Conservation (phyloP, 371 early-diverging fungal species). For the Ecytonucleospora hepatopenaei region DNA sequence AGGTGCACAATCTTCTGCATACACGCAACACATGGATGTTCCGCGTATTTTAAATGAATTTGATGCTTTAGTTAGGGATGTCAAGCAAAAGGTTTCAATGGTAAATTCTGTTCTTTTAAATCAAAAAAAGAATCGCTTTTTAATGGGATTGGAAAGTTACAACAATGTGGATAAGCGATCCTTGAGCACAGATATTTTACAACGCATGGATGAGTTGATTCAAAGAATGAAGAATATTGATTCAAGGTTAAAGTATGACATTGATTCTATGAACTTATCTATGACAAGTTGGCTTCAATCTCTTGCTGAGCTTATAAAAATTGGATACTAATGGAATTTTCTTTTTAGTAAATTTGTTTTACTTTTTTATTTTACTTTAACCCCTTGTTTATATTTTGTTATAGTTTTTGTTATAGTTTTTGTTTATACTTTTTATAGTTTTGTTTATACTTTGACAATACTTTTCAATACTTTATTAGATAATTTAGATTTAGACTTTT, state of each 20-base stretch:
- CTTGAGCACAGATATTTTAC: not conserved
- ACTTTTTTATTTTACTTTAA: too few relatives aligned
- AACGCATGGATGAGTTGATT: not conserved
- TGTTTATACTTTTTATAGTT: too few relatives aligned
- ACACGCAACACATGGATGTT: too few relatives aligned
- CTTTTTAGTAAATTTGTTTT: too few relatives aligned
- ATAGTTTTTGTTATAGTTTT: too few relatives aligned
- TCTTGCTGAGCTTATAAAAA: constrained; percentile 14
- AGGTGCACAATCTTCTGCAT: not conserved
- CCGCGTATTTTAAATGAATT: constrained; percentile 3
- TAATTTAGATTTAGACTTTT: too few relatives aligned
- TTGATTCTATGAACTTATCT: not conserved
- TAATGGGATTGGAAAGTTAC: constrained; percentile 2
- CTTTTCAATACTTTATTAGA: too few relatives aligned
- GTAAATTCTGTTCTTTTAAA: constrained; percentile 18
- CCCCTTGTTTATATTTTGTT: too few relatives aligned
- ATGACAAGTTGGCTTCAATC: constrained; percentile 16
- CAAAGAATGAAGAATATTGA: constrained; percentile 1
- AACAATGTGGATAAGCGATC: constrained; percentile 2
- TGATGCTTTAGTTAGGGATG: not conserved
- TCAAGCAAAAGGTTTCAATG: constrained; percentile 9
- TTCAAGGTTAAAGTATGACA: constrained; percentile 3
- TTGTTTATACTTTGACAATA: too few relatives aligned
- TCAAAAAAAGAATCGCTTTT: constrained; percentile 11
- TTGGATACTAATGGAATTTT: constrained; percentile 18